phyloP scores from a whole-genome alignment of 345 rosid genomes.

The Populus davidiana region DNA sequence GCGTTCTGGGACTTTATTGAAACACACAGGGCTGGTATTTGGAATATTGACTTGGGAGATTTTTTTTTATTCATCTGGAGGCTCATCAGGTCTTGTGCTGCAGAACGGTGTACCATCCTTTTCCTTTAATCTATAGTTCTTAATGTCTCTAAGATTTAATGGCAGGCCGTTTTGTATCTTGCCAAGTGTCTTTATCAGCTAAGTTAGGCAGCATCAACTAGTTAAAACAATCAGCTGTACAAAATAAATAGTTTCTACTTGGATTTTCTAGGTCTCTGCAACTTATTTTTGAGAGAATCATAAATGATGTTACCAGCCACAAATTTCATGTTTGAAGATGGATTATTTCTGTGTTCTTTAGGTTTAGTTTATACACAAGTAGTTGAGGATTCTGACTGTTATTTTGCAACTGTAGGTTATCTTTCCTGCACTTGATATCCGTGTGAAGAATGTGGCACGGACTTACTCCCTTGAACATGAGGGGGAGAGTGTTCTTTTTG shows the following conservation, averaged over 20 bases:
- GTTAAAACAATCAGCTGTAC: background rate
- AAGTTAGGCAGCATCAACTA: background rate
- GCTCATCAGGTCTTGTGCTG: background rate
- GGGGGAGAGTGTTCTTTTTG: conserved; percentile 72
- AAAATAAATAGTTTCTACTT: background rate
- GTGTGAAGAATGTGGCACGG: conserved; percentile 85
- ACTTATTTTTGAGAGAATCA: background rate
- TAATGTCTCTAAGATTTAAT: background rate
- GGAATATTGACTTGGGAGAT: background rate
- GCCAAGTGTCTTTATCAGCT: background rate
- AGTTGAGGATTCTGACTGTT: conserved; percentile 5
- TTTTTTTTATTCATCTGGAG: background rate
- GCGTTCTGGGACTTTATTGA: background rate
- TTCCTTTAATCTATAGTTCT: background rate
- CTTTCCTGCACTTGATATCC: conserved; percentile 79
- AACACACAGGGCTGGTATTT: background rate
- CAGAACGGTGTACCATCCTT: background rate
- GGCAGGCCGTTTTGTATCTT: background rate
- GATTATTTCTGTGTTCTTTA: background rate
- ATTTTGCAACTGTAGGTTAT: conserved; percentile 52
- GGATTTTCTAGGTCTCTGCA: background rate
- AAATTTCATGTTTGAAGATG: background rate
- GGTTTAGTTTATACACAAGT: background rate
- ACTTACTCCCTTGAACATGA: conserved; percentile 89
- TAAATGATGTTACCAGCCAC: background rate